These are phyloP conservation scores for Mitragyna speciosa DNA, from an alignment of 257 asterid species.

Conservation along the genomic window DNA sequence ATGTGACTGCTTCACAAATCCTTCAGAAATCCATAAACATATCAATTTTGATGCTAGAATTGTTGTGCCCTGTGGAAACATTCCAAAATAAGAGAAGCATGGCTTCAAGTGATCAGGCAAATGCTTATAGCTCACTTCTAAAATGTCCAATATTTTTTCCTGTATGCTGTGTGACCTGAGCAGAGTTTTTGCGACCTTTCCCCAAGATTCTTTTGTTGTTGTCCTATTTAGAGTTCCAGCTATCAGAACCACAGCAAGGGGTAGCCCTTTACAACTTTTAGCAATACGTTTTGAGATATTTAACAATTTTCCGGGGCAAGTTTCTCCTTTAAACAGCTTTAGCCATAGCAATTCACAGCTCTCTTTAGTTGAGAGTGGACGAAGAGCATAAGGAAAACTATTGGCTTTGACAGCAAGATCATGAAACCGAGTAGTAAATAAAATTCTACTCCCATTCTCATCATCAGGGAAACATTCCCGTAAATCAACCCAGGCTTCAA, in stretches of 20 bases:
- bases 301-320: slow-evolving; percentile 26
- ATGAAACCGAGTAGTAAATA: slow-evolving; percentile 4
- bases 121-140: slow-evolving; percentile 1
- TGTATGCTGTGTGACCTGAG: no score
- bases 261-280: slow-evolving; percentile 31
- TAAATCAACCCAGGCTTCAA: slow-evolving; percentile 9
- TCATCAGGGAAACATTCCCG: slow-evolving; percentile 9
- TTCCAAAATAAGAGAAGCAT: slow-evolving; percentile 8
- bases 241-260: slow-evolving; percentile 40
- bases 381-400: background rate
- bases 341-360: slow-evolving; percentile 32
- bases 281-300: slow-evolving; percentile 26
- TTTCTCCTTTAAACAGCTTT: slow-evolving; percentile 28
- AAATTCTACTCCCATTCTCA: slow-evolving; percentile 9
- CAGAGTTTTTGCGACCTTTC: slow-evolving; percentile 20
- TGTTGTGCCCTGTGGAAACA: background rate
- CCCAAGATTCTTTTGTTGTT: slow-evolving; percentile 25
- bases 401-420: background rate
- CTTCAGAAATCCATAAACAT: no score
- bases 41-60: no score
- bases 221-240: slow-evolving; percentile 34
- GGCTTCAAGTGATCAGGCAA: background rate
- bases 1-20: no score
- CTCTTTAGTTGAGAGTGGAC: slow-evolving; percentile 8
- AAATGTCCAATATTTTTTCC: background rate